Conservation (phyloP, 768 basidiomycete genomes). For the Hypsizygus marmoreus region DNA sequence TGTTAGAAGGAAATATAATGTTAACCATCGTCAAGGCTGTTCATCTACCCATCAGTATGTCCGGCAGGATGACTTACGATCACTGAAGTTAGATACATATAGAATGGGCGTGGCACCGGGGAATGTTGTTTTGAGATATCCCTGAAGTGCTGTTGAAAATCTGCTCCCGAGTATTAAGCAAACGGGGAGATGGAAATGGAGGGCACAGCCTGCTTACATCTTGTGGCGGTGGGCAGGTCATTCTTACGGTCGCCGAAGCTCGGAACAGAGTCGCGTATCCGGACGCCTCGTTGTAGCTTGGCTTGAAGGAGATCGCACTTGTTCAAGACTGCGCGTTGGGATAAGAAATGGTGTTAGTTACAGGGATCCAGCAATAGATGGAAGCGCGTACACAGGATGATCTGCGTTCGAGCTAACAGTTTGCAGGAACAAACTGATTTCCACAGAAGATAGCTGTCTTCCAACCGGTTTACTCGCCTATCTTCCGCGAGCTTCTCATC, state of each 20-base stretch:
- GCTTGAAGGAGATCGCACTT: constrained; percentile 74
- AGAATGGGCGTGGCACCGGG: constrained; percentile 66
- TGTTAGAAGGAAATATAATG: constrained; percentile 27
- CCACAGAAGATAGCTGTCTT: constrained; percentile 80
- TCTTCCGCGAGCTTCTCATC: constrained; percentile 79
- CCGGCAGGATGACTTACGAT: constrained; percentile 64
- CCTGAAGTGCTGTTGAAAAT: constrained; percentile 81
- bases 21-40: constrained; percentile 7
- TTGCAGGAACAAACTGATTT: constrained; percentile 70
- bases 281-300: constrained; percentile 68
- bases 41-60: too few species aligned
- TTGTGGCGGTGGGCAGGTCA: constrained; percentile 65
- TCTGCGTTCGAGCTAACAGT: constrained; percentile 59
- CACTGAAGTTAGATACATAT: constrained; percentile 75
- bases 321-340: constrained; percentile 54
- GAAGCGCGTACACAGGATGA: constrained; percentile 44
- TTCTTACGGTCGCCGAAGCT: constrained; percentile 77
- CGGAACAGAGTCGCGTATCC: constrained; percentile 68
- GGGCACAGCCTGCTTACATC: constrained; percentile 51
- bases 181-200: constrained; percentile 1
- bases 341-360: constrained; percentile 8
- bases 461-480: constrained; percentile 66
- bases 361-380: constrained; percentile 1
- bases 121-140: constrained; percentile 68
- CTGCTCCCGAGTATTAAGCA: constrained; percentile 34